Conservation (phyloP, 2,329 filamentous ascomycete genomes). For the Sporothrix euskadiensis region DNA sequence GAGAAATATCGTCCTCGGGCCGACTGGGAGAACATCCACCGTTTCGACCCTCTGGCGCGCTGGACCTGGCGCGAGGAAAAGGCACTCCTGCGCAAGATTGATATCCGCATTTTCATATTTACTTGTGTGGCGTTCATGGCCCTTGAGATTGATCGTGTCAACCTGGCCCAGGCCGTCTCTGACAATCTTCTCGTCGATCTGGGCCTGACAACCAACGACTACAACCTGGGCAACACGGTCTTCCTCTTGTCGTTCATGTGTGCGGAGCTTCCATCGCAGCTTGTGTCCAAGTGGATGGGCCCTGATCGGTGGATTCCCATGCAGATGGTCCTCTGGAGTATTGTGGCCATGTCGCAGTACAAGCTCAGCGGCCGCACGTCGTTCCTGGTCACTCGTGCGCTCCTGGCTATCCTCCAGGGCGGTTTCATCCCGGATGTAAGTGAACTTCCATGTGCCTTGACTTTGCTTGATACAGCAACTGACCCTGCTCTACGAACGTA, state of each 20-base stretch:
- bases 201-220: conserved; percentile 48
- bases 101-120: conserved; percentile 47
- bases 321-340: conserved; percentile 58
- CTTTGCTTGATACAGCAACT: background rate
- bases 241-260: conserved; percentile 53
- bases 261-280: conserved; percentile 62
- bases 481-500: background rate
- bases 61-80: conserved; percentile 48
- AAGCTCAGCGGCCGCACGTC: conserved; percentile 43
- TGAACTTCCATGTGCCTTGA: background rate
- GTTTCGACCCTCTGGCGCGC: conserved; percentile 49
- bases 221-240: conserved; percentile 53
- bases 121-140: conserved; percentile 52
- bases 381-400: conserved; percentile 44
- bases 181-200: conserved; percentile 51
- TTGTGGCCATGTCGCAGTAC: conserved; percentile 53
- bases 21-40: conserved; percentile 46
- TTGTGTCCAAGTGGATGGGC: conserved; percentile 59
- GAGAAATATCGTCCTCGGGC: conserved; percentile 40
- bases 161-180: conserved; percentile 49
- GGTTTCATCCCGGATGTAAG: conserved; percentile 49
- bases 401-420: conserved; percentile 48
- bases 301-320: conserved; percentile 62
- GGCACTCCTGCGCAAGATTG: conserved; percentile 49
- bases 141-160: conserved; percentile 53